Evolutionary conservation across 75 land plant genomes (phyloP).

Genomic region (Gnetum montanum): DNA sequence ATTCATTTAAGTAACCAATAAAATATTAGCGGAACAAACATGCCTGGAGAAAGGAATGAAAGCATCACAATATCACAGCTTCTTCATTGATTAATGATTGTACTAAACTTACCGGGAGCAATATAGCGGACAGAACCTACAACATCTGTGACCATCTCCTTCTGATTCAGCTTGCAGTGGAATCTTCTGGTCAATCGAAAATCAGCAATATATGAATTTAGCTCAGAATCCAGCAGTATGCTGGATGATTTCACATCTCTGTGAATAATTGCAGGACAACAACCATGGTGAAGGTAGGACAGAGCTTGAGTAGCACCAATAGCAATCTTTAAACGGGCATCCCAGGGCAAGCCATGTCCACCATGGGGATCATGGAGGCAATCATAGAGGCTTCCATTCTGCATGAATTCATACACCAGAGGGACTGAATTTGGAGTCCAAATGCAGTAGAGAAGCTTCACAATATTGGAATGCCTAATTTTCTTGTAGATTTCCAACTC

Average conservation of each 20-base stretch:
- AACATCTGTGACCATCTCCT: conserved; percentile 35
- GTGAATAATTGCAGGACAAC: conserved; percentile 47
- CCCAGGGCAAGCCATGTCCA: conserved; percentile 40
- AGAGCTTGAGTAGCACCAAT: conserved; percentile 49
- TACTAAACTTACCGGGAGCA: conserved; percentile 8
- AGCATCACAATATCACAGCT: no score
- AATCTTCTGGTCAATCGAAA: conserved; percentile 52
- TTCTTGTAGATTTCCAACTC: conserved; percentile 56
- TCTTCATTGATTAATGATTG: no score
- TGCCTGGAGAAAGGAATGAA: no score
- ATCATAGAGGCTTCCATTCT: conserved; percentile 57
- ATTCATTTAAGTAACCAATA: no score
- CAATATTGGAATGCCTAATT: conserved; percentile 66
- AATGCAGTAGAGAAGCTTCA: conserved; percentile 70
- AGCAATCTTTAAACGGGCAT: conserved; percentile 38
- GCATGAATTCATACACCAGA: conserved; percentile 24
- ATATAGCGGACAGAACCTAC: conserved; percentile 70
- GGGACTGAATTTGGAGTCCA: conserved; percentile 39
- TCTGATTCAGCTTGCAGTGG: conserved; percentile 27
- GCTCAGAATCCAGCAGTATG: conserved; percentile 43
- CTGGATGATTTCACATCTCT: conserved; percentile 68
- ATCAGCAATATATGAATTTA: conserved; percentile 46
- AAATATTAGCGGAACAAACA: no score
- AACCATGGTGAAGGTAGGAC: conserved; percentile 64
- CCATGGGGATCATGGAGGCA: conserved; percentile 37